Percentiles rank a stretch among this genome's conserved stretches.
Evolutionary conservation across 73 alveolate species (phyloP).

Genomic region (Tetrahymena elliotti): DNA sequence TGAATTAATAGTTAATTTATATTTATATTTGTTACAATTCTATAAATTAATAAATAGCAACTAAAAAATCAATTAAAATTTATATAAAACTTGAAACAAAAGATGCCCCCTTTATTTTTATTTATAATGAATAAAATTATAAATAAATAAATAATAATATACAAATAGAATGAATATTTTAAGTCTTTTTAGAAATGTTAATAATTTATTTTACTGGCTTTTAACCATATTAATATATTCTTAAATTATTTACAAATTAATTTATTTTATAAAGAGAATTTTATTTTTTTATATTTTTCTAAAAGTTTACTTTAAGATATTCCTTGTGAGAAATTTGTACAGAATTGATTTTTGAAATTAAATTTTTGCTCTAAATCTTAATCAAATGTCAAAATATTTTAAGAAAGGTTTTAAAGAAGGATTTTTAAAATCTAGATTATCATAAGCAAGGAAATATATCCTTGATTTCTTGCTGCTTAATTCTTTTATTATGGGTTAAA

Average conservation of each 20-base stretch:
- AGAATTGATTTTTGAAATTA: too few relatives aligned
- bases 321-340: too few relatives aligned
- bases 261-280: not conserved
- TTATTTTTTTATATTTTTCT: too few relatives aligned
- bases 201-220: not conserved
- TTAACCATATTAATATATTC: not conserved
- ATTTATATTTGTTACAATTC: not conserved
- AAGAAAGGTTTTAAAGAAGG: not conserved
- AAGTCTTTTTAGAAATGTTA: too few relatives aligned
- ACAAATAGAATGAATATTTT: too few relatives aligned
- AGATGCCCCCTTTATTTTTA: too few relatives aligned
- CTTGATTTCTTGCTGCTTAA: not conserved
- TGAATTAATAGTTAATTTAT: not conserved
- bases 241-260: not conserved
- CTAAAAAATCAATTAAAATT: too few relatives aligned
- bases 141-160: too few relatives aligned
- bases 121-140: too few relatives aligned
- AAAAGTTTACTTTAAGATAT: too few relatives aligned
- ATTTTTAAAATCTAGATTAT: not conserved
- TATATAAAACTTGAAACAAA: too few relatives aligned
- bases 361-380: not conserved
- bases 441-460: not conserved
- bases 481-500: not conserved
- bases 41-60: too few relatives aligned
- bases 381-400: not conserved